Percentiles rank a stretch among this genome's conserved stretches.
phyloP scores from a whole-genome alignment of 2,329 filamentous ascomycete species.

The Scolecobasidium constrictum region DNA sequence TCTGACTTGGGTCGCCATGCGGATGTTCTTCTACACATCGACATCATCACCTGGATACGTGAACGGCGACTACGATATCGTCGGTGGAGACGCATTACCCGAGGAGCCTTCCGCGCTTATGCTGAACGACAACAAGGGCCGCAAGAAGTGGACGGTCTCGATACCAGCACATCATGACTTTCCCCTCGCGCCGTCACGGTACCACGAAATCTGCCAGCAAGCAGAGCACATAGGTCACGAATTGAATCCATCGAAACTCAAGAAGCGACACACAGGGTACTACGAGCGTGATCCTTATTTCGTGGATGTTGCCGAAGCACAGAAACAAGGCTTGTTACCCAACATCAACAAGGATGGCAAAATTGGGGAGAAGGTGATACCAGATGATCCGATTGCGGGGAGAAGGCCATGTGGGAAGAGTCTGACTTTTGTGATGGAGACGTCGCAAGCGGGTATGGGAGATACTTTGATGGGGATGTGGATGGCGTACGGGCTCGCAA shows the following conservation, averaged over 20 bases:
- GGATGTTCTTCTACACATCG: constrained; percentile 20
- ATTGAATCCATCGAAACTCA: constrained; percentile 20
- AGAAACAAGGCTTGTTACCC: constrained; percentile 24
- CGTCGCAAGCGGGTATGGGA: constrained; percentile 64
- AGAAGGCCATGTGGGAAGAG: constrained; percentile 52
- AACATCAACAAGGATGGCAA: constrained; percentile 21
- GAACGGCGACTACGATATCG: constrained; percentile 52
- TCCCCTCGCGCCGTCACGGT: constrained; percentile 55
- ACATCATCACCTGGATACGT: constrained; percentile 17
- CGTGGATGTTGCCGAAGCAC: constrained; percentile 62
- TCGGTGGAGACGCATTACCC: constrained; percentile 54
- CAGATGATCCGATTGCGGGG: constrained; percentile 16
- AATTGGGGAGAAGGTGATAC: constrained; percentile 14
- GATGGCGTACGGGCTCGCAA: constrained; percentile 72
- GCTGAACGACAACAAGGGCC: constrained; percentile 53
- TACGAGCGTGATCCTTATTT: constrained; percentile 57
- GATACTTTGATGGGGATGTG: constrained; percentile 68
- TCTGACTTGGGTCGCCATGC: constrained; percentile 40
- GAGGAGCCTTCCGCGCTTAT: constrained; percentile 63
- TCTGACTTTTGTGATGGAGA: constrained; percentile 69
- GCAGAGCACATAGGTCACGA: constrained; percentile 53
- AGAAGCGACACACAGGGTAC: constrained; percentile 40
- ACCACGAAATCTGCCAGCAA: constrained; percentile 57
- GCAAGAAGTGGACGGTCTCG: constrained; percentile 60
- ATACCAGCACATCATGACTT: constrained; percentile 59